A percentile compares a stretch with the other conserved stretches of the same genome.
phyloP scores from a whole-genome alignment of 768 basidiomycete species.

The Trametopsis cervina region DNA sequence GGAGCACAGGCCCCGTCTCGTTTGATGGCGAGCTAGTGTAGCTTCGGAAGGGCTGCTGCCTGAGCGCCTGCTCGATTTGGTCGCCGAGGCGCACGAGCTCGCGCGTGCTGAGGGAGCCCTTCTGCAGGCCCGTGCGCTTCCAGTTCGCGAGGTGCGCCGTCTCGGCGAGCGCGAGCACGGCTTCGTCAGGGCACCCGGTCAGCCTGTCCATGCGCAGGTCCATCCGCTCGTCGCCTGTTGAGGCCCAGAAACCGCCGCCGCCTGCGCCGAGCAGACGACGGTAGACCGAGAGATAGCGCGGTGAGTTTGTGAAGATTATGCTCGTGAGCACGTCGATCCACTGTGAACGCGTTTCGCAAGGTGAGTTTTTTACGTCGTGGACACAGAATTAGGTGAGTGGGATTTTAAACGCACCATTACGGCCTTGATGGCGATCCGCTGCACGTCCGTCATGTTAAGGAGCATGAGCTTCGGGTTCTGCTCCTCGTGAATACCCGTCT shows the following conservation, averaged over 20 bases:
- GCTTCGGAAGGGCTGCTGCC: slow-evolving; percentile 28
- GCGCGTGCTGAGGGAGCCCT: slow-evolving; percentile 62
- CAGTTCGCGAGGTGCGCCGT: slow-evolving; percentile 67
- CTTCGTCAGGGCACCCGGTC: slow-evolving; percentile 76
- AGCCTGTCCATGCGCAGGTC: slow-evolving; percentile 59
- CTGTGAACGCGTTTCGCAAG: slow-evolving; percentile 30
- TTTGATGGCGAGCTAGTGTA: slow-evolving; percentile 7
- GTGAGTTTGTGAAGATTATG: slow-evolving; percentile 50
- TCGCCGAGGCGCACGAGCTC: slow-evolving; percentile 72
- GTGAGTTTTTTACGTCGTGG: background rate
- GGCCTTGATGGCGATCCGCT: slow-evolving; percentile 58
- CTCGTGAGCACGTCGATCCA: slow-evolving; percentile 76
- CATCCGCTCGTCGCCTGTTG: slow-evolving; percentile 28
- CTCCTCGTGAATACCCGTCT: slow-evolving; percentile 54
- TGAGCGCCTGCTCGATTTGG: slow-evolving; percentile 59
- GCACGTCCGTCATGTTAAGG: slow-evolving; percentile 43
- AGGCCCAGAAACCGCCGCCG: slow-evolving; percentile 39
- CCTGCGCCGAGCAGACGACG: slow-evolving; percentile 52
- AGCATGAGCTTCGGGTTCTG: slow-evolving; percentile 60
- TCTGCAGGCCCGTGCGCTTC: slow-evolving; percentile 59
- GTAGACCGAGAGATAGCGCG: slow-evolving; percentile 61
- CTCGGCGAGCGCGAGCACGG: slow-evolving; percentile 69
- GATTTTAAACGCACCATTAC: slow-evolving; percentile 54
- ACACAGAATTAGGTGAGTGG: background rate
- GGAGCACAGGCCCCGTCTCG: slow-evolving; percentile 2